These are phyloP conservation scores for Cercospora brassicicola DNA, from an alignment of 2,329 filamentous ascomycete species.

Conservation along the genomic window DNA sequence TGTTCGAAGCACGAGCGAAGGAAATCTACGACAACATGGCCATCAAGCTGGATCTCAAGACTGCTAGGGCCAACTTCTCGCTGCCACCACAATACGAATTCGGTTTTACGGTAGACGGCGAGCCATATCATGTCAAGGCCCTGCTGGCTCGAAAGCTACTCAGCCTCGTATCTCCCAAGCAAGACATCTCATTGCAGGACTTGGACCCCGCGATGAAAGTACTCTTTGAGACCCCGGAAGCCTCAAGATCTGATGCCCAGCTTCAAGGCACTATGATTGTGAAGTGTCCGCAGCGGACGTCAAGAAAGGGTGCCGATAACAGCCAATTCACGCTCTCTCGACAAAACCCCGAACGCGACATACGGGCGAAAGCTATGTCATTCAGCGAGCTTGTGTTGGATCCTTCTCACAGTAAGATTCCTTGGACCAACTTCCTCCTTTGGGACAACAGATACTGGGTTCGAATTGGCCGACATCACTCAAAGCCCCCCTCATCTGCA, in stretches of 20 bases:
- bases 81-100: background rate
- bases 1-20: slow-evolving; percentile 47
- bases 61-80: slow-evolving; percentile 31
- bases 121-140: slow-evolving; percentile 37
- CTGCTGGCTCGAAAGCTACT: slow-evolving; percentile 52
- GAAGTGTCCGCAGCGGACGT: background rate
- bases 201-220: slow-evolving; percentile 43
- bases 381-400: background rate
- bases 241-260: background rate
- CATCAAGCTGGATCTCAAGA: slow-evolving; percentile 47
- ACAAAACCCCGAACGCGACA: background rate
- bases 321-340: background rate
- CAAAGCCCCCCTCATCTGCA: too few relatives aligned
- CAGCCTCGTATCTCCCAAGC: slow-evolving; percentile 51
- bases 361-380: background rate
- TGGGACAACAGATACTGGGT: slow-evolving; percentile 62
- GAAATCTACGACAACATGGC: slow-evolving; percentile 53
- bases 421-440: slow-evolving; percentile 43
- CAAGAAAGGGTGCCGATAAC: background rate
- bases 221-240: slow-evolving; percentile 8
- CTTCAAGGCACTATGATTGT: background rate
- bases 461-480: slow-evolving; percentile 38
- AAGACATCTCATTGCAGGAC: slow-evolving; percentile 46
- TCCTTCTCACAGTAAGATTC: background rate
- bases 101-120: background rate